A percentile compares a stretch with the other conserved stretches of the same genome.
Conservation (phyloP, 805 yeast genomes). For the Monosporozyma yasuniensis region DNA sequence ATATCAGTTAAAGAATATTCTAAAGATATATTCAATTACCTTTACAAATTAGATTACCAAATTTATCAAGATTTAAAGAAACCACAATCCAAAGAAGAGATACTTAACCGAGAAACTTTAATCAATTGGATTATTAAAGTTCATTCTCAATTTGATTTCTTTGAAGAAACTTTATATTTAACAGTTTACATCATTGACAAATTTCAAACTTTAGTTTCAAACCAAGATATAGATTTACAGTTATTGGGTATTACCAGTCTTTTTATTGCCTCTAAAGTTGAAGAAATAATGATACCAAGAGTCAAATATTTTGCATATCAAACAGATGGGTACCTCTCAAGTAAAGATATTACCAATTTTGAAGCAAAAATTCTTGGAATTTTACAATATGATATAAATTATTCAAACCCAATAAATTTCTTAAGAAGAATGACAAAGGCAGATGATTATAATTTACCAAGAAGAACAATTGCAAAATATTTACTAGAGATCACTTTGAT, state of each 20-base stretch:
- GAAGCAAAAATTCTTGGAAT: conserved; percentile 69
- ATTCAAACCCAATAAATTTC: conserved; percentile 87
- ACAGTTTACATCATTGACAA: conserved; percentile 81
- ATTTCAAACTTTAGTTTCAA: conserved; percentile 45
- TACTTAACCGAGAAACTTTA: conserved; percentile 55
- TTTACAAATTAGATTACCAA: conserved; percentile 56
- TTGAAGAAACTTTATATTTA: conserved; percentile 77
- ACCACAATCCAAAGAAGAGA: conserved; percentile 14
- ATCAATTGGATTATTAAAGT: conserved; percentile 89
- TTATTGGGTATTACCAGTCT: conserved; percentile 74
- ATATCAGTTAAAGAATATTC: conserved; percentile 69
- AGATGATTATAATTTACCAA: conserved; percentile 79
- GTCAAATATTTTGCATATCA: conserved; percentile 73
- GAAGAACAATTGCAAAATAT: conserved; percentile 82
- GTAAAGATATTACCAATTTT: conserved; percentile 70
- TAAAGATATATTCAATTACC: conserved; percentile 69
- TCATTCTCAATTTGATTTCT: conserved; percentile 66
- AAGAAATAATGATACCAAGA: conserved; percentile 85
- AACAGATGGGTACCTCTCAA: conserved; percentile 70
- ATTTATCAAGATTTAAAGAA: conserved; percentile 46
- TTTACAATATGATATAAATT: conserved; percentile 63
- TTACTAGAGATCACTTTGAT: conserved; percentile 68
- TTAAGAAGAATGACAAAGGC: conserved; percentile 84
- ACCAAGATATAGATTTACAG: conserved; percentile 70
- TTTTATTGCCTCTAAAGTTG: conserved; percentile 84